Conservation (phyloP, 1,139 yeast genomes). For the Tardiomyces digboiensis region DNA sequence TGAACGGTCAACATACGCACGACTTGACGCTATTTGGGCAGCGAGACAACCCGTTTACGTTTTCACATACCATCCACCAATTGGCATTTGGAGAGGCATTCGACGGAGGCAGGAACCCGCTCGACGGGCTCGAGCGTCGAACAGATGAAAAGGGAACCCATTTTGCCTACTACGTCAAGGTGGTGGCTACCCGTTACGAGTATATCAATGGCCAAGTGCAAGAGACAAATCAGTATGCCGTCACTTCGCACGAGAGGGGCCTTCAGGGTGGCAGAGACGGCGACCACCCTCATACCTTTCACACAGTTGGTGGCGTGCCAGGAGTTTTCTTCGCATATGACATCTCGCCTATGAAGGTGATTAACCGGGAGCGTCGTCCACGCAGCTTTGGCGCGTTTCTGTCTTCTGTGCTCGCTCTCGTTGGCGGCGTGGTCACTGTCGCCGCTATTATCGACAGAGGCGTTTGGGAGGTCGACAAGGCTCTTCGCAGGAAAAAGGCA, state of each 20-base stretch:
- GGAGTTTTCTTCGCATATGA: conserved; percentile 86
- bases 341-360: conserved; percentile 86
- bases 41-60: conserved; percentile 43
- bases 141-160: conserved; percentile 50
- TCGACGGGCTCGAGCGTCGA: conserved; percentile 44
- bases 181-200: conserved; percentile 84
- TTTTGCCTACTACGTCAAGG: conserved; percentile 73
- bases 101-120: conserved; percentile 41
- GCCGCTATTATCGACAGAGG: conserved; percentile 85
- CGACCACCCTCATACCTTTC: conserved; percentile 84
- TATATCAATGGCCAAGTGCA: conserved; percentile 36
- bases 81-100: conserved; percentile 74
- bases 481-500: conserved; percentile 61
- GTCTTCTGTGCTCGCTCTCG: conserved; percentile 75
- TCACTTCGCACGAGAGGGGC: conserved; percentile 86
- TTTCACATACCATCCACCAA: conserved; percentile 68
- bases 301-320: conserved; percentile 82
- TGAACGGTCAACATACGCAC: conserved; percentile 52
- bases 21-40: conserved; percentile 66
- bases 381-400: conserved; percentile 82
- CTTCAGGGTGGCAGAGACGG: conserved; percentile 78
- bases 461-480: conserved; percentile 83
- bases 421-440: conserved; percentile 90
- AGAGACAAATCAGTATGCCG: conserved; percentile 91
- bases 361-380: conserved; percentile 69